Percentiles rank a stretch among this genome's conserved stretches.
Conservation (phyloP, 1,284 basidiomycete species). For the Blastosporella zonata region DNA sequence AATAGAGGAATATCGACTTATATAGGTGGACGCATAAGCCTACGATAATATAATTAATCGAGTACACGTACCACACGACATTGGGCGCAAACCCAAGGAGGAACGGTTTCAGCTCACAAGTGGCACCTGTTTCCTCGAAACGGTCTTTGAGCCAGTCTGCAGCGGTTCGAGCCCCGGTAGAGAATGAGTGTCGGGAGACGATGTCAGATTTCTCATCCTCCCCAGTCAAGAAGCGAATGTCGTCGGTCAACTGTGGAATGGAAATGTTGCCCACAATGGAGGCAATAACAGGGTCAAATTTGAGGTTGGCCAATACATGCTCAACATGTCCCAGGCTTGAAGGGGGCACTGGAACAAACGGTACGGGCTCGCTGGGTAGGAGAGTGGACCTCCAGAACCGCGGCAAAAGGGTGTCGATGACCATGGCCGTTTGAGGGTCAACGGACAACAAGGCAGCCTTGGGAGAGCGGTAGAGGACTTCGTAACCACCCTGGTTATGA, state of each 20-base stretch:
- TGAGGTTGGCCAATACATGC: conserved; percentile 44
- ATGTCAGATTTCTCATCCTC: conserved; percentile 69
- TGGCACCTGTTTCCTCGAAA: conserved; percentile 72
- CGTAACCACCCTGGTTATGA: conserved; percentile 18
- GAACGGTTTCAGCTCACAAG: conserved; percentile 67
- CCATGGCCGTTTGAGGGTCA: conserved; percentile 30
- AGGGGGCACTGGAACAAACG: conserved; percentile 51
- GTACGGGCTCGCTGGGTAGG: conserved; percentile 44
- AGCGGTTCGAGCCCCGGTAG: conserved; percentile 62
- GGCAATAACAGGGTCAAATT: conserved; percentile 60
- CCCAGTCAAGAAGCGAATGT: conserved; percentile 80
- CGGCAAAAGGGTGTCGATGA: conserved; percentile 52
- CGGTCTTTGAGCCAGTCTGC: conserved; percentile 72
- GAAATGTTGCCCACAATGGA: conserved; percentile 63
- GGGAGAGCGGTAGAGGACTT: conserved; percentile 38
- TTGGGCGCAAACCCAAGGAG: conserved; percentile 76
- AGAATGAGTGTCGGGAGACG: conserved; percentile 75
- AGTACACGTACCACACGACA: conserved; percentile 63
- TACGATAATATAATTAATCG: background rate
- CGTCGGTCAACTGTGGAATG: conserved; percentile 57
- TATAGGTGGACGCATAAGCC: background rate
- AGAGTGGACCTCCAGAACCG: conserved; percentile 59
- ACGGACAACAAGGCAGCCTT: conserved; percentile 48
- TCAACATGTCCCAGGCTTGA: conserved; percentile 48
- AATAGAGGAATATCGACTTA: conserved; percentile 52